Evolutionary conservation across 495 filamentous ascomycete genomes (phyloP), one percentile per base, ranked within the genome.

Genomic region (Penicillium waksmanii): DNA sequence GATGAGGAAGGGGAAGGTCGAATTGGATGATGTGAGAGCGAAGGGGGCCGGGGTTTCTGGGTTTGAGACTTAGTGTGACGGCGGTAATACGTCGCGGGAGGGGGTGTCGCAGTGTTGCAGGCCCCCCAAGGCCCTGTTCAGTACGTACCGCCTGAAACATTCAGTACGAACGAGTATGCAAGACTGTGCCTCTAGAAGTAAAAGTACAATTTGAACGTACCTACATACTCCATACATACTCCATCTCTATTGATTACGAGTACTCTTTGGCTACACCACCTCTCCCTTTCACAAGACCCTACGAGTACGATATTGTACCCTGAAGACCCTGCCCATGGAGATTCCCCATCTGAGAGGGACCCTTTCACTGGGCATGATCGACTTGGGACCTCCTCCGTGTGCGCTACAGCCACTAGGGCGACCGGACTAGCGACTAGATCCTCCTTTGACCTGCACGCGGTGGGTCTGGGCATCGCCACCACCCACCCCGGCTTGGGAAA

Each of bases 31-130:
- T 51, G 47, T 48, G 59, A 60, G 60, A 53, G 61, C 36, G 61
- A 63, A 61, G 19, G 56, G 64, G 55, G 61, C 63, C 46, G 53
- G 52, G 49, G 47, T 56, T 17, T 31, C 47, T 53, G 64, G 56
- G 58, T 70, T 69, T 68, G 65, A 60, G 60, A 65, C 63, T 64
- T 53, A 56, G 65, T 66, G 68, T 68, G 63, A 71, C 68, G 58
- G 61, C 46, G 60, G 59, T 68, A 65, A 58, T 66, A 67, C 62
- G 31, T 54, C 51, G 55, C 63, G 42, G 48, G 52, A 57, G 67
- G 60, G 56, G 51, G 48, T 43, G 46, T 42, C 31, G 47, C 35
- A 40, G 34, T 17, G 42, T 17, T n/a, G 13, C 42, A 44, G 42
- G n/a, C 8, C n/a, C 21, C 17, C 17, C 8, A 44, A 17, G 17